Evolutionary conservation across 2,329 filamentous ascomycete species (phyloP).

Genomic region (Nemania abortiva): DNA sequence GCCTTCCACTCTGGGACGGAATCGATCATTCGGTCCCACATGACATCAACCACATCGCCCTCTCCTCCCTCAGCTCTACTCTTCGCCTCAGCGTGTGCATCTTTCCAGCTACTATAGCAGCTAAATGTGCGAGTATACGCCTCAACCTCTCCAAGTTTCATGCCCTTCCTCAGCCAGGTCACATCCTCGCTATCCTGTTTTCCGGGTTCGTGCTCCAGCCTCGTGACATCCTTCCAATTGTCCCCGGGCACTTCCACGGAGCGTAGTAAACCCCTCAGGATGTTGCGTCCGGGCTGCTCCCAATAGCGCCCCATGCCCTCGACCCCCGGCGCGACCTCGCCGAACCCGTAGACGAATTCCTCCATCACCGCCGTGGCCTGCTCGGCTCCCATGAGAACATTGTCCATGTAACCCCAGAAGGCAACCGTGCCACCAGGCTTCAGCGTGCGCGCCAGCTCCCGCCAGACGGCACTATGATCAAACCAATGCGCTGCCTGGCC

Average conservation of each 20-base stretch:
- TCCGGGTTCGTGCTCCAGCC: conserved; percentile 69
- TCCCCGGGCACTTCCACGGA: conserved; percentile 63
- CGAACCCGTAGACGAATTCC: conserved; percentile 66
- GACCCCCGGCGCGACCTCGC: conserved; percentile 58
- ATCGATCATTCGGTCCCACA: conserved; percentile 69
- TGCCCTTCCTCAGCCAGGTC: conserved; percentile 64
- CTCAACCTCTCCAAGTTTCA: conserved; percentile 70
- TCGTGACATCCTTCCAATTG: conserved; percentile 65
- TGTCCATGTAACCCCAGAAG: conserved; percentile 76
- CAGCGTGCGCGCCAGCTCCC: conserved; percentile 65
- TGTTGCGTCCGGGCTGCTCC: conserved; percentile 70
- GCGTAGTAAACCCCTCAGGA: conserved; percentile 64
- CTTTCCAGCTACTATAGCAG: conserved; percentile 68
- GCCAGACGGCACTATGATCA: conserved; percentile 67
- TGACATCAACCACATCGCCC: conserved; percentile 72
- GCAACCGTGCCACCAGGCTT: conserved; percentile 69
- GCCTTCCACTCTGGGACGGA: conserved; percentile 66
- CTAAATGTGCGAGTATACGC: conserved; percentile 73
- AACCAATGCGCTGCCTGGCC: conserved; percentile 77
- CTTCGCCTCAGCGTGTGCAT: conserved; percentile 63
- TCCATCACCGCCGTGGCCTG: conserved; percentile 65
- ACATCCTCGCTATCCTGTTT: conserved; percentile 54
- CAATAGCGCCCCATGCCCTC: conserved; percentile 69
- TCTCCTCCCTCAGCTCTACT: conserved; percentile 65
- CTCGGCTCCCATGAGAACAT: conserved; percentile 66